phyloP scores from a whole-genome alignment of 2,329 filamentous ascomycete genomes.

The Talaromyces pinophilus region DNA sequence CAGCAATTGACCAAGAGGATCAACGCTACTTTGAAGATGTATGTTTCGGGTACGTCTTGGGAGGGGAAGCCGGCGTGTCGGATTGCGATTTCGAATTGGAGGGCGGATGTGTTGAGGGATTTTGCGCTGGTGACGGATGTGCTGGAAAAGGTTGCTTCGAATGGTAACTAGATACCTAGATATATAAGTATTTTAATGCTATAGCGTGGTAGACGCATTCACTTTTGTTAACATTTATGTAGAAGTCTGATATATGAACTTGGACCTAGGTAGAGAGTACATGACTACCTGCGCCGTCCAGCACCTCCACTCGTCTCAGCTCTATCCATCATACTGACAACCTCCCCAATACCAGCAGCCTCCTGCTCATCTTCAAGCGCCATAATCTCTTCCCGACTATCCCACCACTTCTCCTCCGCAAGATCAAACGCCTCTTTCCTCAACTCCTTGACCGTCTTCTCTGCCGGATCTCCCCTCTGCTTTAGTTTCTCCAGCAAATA shows the following conservation, averaged over 20 bases:
- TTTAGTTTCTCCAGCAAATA: conserved; percentile 74
- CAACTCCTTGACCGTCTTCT: conserved; percentile 81
- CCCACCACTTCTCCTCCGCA: conserved; percentile 98
- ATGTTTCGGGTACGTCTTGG: conserved; percentile 82
- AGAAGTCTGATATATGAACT: background rate
- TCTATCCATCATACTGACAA: conserved; percentile 80
- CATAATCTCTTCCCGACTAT: conserved; percentile 89
- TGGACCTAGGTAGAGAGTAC: too few species aligned
- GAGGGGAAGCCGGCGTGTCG: conserved; percentile 70
- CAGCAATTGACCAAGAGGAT: conserved; percentile 67
- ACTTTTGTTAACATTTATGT: background rate
- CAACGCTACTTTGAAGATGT: conserved; percentile 72
- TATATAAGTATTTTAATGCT: background rate
- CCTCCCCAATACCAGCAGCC: conserved; percentile 89
- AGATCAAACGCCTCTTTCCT: conserved; percentile 86
- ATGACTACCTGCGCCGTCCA: conserved; percentile 46
- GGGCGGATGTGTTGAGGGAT: conserved; percentile 69
- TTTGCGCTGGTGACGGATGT: conserved; percentile 65
- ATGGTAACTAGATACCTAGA: background rate
- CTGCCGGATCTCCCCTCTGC: conserved; percentile 59
- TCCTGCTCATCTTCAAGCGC: conserved; percentile 94
- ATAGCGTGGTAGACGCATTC: background rate
- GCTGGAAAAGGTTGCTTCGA: conserved; percentile 51
- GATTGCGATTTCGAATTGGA: conserved; percentile 87
- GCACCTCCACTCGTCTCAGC: conserved; percentile 49